A percentile compares a stretch with the other conserved stretches of the same genome.
Conservation (phyloP, 176 grass and related monocot genomes). For the Otatea glauca region DNA sequence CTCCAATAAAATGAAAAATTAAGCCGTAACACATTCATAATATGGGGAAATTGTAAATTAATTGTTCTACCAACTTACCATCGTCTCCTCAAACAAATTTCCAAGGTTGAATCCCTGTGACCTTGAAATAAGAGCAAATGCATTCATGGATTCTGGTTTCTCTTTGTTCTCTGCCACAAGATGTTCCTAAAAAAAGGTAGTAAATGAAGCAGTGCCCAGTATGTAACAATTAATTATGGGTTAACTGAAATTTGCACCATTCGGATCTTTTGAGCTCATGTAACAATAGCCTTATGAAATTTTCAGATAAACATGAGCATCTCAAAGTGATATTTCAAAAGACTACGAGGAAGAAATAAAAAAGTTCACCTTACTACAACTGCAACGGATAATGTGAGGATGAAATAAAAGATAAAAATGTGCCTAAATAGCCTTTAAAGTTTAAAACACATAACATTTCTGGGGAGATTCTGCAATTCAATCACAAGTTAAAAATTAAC, state of each 20-base stretch:
- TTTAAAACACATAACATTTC: background rate
- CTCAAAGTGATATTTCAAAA: background rate
- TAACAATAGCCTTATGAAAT: background rate
- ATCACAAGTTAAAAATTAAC: background rate
- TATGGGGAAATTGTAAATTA: background rate
- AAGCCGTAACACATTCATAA: background rate
- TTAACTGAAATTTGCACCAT: background rate
- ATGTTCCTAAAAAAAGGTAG: constrained; percentile 61
- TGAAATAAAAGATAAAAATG: background rate
- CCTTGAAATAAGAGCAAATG: constrained; percentile 97
- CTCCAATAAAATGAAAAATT: background rate
- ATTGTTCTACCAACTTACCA: constrained; percentile 47
- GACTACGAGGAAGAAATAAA: background rate
- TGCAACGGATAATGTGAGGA: background rate
- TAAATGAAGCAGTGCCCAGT: background rate
- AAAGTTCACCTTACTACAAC: background rate
- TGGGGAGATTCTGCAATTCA: background rate
- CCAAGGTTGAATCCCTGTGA: constrained; percentile 98
- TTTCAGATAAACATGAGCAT: background rate
- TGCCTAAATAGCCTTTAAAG: background rate
- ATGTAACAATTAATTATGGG: background rate
- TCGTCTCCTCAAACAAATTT: constrained; percentile 91
- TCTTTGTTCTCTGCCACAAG: constrained; percentile 89
- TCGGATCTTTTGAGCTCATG: background rate
- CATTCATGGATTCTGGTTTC: constrained; percentile 96